Conservation (phyloP, 495 filamentous ascomycete genomes). For the Oidiodendron maius region DNA sequence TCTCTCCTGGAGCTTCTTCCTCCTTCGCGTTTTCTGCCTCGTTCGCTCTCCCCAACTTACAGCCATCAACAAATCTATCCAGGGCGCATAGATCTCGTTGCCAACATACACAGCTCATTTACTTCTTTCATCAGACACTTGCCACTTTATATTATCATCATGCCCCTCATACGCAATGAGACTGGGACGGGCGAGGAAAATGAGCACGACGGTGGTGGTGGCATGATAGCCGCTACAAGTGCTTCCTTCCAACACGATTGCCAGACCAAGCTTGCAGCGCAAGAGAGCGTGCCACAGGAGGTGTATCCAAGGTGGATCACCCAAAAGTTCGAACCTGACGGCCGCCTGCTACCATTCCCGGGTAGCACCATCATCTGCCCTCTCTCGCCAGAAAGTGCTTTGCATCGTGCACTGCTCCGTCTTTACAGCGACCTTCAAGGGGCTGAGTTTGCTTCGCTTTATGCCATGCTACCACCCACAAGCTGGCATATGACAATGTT, state of each 20-base stretch:
- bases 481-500: constrained; percentile 6
- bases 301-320: constrained; percentile 4
- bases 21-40: no score
- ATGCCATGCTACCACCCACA: constrained; percentile 1
- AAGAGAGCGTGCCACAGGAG: neutral
- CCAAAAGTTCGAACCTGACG: constrained; percentile 2
- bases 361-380: constrained; percentile 2
- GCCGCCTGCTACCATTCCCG: constrained; percentile 2
- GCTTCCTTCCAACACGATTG: constrained; percentile 1
- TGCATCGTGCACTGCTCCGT: constrained; percentile 4
- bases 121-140: neutral
- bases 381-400: constrained; percentile 4
- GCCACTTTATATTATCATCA: constrained; percentile 1
- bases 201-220: constrained; percentile 1
- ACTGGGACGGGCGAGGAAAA: neutral
- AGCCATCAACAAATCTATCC: no score
- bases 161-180: neutral
- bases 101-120: constrained; percentile 1
- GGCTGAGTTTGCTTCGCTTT: constrained; percentile 1
- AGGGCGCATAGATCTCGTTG: neutral
- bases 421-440: constrained; percentile 3
- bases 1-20: no score
- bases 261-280: constrained; percentile 1
- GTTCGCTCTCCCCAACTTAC: no score
- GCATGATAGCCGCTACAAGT: neutral